Percentiles rank a stretch among this genome's conserved stretches.
Conservation (phyloP, 768 basidiomycete species). For the Kondoa subrosea region DNA sequence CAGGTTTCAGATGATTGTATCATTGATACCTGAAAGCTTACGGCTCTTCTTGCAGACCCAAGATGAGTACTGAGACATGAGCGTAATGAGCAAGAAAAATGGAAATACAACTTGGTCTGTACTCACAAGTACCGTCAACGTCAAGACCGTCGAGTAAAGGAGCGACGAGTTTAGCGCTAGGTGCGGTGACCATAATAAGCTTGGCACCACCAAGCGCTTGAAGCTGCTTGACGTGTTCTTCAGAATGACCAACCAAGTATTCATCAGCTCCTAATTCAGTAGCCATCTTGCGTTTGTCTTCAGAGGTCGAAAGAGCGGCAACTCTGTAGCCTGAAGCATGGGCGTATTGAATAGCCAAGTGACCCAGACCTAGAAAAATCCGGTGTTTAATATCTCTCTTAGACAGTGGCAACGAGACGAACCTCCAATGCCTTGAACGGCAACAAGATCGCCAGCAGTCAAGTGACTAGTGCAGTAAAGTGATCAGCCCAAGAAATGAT, state of each 20-base stretch:
- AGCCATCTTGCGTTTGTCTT: constrained; percentile 32
- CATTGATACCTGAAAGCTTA: neutral
- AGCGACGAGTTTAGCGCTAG: constrained; percentile 14
- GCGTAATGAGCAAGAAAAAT: neutral
- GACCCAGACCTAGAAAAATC: neutral
- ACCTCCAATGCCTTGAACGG: constrained; percentile 33
- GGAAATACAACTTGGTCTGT: constrained; percentile 12
- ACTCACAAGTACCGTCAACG: constrained; percentile 20
- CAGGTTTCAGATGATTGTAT: neutral
- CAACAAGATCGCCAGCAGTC: constrained; percentile 32
- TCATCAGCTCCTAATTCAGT: constrained; percentile 34
- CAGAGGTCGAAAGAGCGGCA: constrained; percentile 32
- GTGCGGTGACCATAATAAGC: constrained; percentile 28
- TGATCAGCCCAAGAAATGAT: neutral
- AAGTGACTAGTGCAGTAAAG: neutral
- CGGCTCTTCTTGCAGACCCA: neutral
- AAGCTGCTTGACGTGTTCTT: constrained; percentile 30
- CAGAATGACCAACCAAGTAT: constrained; percentile 32
- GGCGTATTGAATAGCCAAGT: neutral
- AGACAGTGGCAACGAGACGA: neutral
- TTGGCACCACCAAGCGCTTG: constrained; percentile 35
- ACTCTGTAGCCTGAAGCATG: constrained; percentile 30
- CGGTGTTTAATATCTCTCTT: neutral
- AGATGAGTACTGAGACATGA: neutral
- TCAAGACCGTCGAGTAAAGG: constrained; percentile 20